These are phyloP conservation scores for Wickerhamiella brachini DNA, from an alignment of 805 yeast genomes.

Conservation along the genomic window DNA sequence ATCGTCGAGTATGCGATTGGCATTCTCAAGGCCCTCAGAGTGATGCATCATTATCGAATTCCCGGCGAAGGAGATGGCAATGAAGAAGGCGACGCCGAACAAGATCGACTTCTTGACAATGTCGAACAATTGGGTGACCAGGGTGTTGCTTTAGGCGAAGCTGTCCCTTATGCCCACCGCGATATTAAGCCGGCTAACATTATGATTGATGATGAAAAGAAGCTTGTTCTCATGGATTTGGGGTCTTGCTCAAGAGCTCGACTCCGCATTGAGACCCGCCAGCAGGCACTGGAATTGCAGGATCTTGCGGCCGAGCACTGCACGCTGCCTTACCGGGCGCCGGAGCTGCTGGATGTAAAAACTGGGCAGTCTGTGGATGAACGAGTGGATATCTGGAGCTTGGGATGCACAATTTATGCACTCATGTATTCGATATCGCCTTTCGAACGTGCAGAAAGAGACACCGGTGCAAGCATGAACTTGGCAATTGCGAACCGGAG, in stretches of 20 bases:
- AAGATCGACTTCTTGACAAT: conserved; percentile 19
- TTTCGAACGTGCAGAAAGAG: conserved; percentile 68
- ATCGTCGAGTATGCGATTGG: conserved; percentile 40
- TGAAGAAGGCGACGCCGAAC: conserved; percentile 24
- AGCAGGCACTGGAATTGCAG: conserved; percentile 60
- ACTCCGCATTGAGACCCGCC: conserved; percentile 39
- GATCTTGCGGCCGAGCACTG: conserved; percentile 78
- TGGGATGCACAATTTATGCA: conserved; percentile 74
- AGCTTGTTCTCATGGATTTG: conserved; percentile 70
- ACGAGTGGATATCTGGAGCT: conserved; percentile 77
- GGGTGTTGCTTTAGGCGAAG: conserved; percentile 41
- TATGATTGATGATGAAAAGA: conserved; percentile 59
- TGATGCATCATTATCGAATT: conserved; percentile 51
- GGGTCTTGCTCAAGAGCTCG: conserved; percentile 67
- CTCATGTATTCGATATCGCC: conserved; percentile 72
- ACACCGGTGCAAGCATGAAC: conserved; percentile 68
- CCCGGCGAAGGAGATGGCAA: conserved; percentile 4
- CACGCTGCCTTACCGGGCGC: conserved; percentile 78
- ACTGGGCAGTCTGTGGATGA: conserved; percentile 55
- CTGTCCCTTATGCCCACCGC: conserved; percentile 65
- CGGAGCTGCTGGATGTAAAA: conserved; percentile 70
- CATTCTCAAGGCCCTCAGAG: conserved; percentile 57
- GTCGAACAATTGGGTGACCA: conserved; percentile 18
- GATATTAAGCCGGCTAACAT: conserved; percentile 85
- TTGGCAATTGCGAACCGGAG: conserved; percentile 62